Evolutionary conservation across 2,329 filamentous ascomycete genomes (phyloP).

Genomic region (Diaporthe velutina): DNA sequence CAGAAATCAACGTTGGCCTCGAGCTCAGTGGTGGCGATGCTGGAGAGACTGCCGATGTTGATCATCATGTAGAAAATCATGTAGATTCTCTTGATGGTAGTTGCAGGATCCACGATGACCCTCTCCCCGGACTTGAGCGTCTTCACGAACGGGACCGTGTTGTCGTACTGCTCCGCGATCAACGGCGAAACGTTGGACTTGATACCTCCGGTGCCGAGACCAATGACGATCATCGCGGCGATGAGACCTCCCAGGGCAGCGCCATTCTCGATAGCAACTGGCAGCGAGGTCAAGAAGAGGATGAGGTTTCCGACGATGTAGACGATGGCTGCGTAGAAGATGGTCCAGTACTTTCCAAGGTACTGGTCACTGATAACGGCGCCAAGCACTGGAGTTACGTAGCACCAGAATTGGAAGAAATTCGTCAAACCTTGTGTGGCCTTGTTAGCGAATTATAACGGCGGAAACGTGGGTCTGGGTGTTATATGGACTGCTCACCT

Average conservation of each 20-base stretch:
- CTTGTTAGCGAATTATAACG: neutral
- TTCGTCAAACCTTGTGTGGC: slow-evolving; percentile 28
- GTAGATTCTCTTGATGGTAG: slow-evolving; percentile 57
- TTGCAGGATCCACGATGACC: slow-evolving; percentile 75
- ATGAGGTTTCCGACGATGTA: slow-evolving; percentile 37
- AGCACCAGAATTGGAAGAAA: slow-evolving; percentile 41
- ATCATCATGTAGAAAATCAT: slow-evolving; percentile 78
- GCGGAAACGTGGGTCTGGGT: neutral
- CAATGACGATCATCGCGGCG: slow-evolving; percentile 38
- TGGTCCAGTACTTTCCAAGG: slow-evolving; percentile 39
- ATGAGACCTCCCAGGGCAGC: slow-evolving; percentile 39
- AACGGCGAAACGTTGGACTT: slow-evolving; percentile 73
- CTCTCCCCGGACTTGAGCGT: slow-evolving; percentile 64
- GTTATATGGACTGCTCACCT: neutral
- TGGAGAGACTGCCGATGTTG: slow-evolving; percentile 78
- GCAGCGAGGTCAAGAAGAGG: slow-evolving; percentile 38
- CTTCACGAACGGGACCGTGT: slow-evolving; percentile 60
- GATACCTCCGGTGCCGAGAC: slow-evolving; percentile 57
- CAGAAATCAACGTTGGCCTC: slow-evolving; percentile 78
- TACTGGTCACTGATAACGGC: slow-evolving; percentile 37
- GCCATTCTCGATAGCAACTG: slow-evolving; percentile 38
- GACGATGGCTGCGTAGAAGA: slow-evolving; percentile 37
- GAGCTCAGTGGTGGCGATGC: slow-evolving; percentile 76
- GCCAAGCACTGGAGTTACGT: slow-evolving; percentile 38
- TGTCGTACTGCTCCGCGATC: slow-evolving; percentile 75